Evolutionary conservation across 352 stramenopile species (phyloP).

Genomic region (Globisporangium yorkense): DNA sequence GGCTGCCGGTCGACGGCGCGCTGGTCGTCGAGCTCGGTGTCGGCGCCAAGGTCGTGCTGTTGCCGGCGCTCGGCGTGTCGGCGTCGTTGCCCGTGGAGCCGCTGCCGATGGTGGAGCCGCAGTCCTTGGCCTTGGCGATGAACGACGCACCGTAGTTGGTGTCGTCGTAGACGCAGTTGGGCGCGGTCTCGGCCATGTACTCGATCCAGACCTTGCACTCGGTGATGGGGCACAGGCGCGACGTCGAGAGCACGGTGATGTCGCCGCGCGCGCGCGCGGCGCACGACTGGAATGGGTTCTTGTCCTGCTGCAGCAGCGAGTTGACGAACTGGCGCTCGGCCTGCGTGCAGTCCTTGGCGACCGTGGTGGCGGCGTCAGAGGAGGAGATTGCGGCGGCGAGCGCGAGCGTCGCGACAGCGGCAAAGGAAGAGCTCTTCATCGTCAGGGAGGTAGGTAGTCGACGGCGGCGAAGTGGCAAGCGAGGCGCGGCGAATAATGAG

Average conservation of each 20-base stretch:
- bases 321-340: slow-evolving; percentile 44
- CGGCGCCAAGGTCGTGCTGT: slow-evolving; percentile 11
- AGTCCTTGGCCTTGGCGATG: slow-evolving; percentile 41
- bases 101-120: slow-evolving; percentile 15
- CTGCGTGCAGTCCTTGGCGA: slow-evolving; percentile 46
- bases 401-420: slow-evolving; percentile 12
- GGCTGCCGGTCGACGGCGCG: background rate
- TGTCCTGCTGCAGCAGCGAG: slow-evolving; percentile 51
- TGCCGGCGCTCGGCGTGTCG: slow-evolving; percentile 1
- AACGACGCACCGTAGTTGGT: slow-evolving; percentile 51
- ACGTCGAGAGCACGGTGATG: slow-evolving; percentile 44
- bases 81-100: slow-evolving; percentile 2
- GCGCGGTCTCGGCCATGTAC: slow-evolving; percentile 48
- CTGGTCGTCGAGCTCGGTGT: slow-evolving; percentile 2
- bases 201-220: slow-evolving; percentile 46
- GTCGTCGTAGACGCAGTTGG: slow-evolving; percentile 60
- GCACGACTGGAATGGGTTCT: slow-evolving; percentile 50
- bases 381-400: slow-evolving; percentile 15
- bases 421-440: slow-evolving; percentile 34
- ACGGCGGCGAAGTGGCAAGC: slow-evolving; percentile 3
- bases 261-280: slow-evolving; percentile 41
- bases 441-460: slow-evolving; percentile 7
- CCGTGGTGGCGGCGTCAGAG: slow-evolving; percentile 4
- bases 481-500: slow-evolving; percentile 9
- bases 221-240: slow-evolving; percentile 40